Percentiles rank a stretch among this genome's conserved stretches.
Conservation (phyloP, 495 filamentous ascomycete species). For the Tricharina praecox region DNA sequence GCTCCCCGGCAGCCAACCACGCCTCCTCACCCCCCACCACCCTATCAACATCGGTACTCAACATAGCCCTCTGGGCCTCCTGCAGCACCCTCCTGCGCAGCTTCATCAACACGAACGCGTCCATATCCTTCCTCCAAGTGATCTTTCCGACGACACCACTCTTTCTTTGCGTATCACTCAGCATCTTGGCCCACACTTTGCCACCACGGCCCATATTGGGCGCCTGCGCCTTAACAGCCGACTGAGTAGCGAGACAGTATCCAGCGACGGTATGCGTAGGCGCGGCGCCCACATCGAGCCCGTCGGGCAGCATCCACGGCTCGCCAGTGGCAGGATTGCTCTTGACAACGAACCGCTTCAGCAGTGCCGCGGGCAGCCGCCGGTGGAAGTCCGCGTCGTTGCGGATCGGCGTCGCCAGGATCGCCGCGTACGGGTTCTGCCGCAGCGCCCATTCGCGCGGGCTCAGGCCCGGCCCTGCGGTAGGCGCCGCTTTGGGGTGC, state of each 20-base stretch:
- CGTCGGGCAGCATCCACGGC: constrained; percentile 16
- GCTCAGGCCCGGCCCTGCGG: constrained; percentile 9
- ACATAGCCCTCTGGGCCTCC: constrained; percentile 29
- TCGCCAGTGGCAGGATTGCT: constrained; percentile 16
- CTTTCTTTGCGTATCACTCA: not conserved
- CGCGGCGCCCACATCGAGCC: constrained; percentile 10
- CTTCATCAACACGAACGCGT: constrained; percentile 11
- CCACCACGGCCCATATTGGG: constrained; percentile 4
- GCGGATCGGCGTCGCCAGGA: constrained; percentile 19
- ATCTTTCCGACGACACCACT: constrained; percentile 6
- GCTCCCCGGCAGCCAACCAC: not conserved
- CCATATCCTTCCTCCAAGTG: constrained; percentile 13
- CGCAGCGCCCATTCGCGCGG: constrained; percentile 12
- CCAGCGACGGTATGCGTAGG: not conserved
- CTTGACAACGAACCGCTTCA: constrained; percentile 17
- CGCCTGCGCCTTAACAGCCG: constrained; percentile 10
- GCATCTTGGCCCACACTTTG: constrained; percentile 13
- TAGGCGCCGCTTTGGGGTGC: not conserved
- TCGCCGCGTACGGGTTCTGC: constrained; percentile 20
- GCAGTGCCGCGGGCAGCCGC: constrained; percentile 16
- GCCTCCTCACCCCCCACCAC: not conserved
- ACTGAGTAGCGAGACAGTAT: constrained; percentile 1
- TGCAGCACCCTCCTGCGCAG: constrained; percentile 14
- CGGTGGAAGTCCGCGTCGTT: constrained; percentile 16
- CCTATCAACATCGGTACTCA: not conserved